Conservation (phyloP, 306 rosid genomes). For the Cicer judaicum region DNA sequence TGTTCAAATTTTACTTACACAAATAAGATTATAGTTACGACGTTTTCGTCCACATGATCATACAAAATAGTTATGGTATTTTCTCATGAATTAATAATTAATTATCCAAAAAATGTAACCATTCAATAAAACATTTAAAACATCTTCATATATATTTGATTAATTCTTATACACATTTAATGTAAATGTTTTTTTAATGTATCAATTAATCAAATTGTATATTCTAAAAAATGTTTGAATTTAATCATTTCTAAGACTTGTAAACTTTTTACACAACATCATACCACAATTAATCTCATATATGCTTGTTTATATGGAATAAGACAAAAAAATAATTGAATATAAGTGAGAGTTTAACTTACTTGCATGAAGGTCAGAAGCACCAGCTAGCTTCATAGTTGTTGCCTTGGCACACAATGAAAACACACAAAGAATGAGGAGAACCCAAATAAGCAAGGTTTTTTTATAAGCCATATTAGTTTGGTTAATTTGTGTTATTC, state of each 20-base stretch:
- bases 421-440: constrained; percentile 14
- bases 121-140: not conserved
- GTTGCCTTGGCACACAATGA: not conserved
- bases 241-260: no score
- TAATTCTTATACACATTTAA: no score
- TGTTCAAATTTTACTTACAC: not conserved
- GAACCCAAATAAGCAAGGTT: constrained; percentile 5
- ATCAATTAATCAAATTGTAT: no score
- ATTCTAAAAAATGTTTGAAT: no score
- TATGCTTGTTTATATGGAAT: not conserved
- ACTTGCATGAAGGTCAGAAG: constrained; percentile 23
- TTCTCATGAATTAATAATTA: not conserved
- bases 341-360: not conserved
- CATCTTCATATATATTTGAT: not conserved
- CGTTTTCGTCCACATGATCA: not conserved
- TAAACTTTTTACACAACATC: no score
- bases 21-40: not conserved
- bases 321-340: not conserved
- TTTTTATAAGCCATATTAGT: constrained; percentile 35
- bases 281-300: not conserved
- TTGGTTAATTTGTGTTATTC: not conserved
- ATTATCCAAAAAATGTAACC: not conserved
- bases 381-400: not conserved
- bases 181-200: no score
- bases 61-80: not conserved